A percentile compares a stretch with the other conserved stretches of the same genome.
These are phyloP conservation scores for Septoria petroselini DNA, from an alignment of 2,329 filamentous ascomycete genomes.

Conservation along the genomic window DNA sequence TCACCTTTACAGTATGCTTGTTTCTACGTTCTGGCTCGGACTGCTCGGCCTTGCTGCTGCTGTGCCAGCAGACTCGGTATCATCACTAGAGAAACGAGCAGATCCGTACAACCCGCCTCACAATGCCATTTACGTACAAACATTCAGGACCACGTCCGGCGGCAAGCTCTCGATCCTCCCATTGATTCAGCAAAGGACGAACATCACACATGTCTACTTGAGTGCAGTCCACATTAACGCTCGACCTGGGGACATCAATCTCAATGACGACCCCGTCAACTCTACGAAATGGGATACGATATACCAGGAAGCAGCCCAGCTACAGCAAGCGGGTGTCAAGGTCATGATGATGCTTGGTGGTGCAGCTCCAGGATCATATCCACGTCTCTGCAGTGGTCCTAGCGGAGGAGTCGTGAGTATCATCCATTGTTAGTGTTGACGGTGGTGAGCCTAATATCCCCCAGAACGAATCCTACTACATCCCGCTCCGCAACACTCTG, in stretches of 20 bases:
- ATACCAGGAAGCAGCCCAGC: constrained; percentile 30
- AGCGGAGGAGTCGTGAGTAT: constrained; percentile 21
- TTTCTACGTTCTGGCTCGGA: constrained; percentile 16
- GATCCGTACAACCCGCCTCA: constrained; percentile 22
- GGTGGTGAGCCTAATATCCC: constrained; percentile 6
- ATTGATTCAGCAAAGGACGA: constrained; percentile 28
- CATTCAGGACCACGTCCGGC: constrained; percentile 27
- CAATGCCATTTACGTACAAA: constrained; percentile 33
- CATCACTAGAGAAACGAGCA: constrained; percentile 14
- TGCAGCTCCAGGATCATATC: constrained; percentile 32
- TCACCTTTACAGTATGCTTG: constrained; percentile 11
- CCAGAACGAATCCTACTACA: constrained; percentile 31
- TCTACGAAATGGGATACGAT: constrained; percentile 24
- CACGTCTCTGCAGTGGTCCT: constrained; percentile 27
- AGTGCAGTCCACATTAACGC: constrained; percentile 34
- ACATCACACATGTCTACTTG: constrained; percentile 33
- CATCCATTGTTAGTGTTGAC: no score
- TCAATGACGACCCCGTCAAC: constrained; percentile 33
- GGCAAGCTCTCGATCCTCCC: constrained; percentile 31
- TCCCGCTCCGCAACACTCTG: constrained; percentile 31
- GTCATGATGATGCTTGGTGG: constrained; percentile 37
- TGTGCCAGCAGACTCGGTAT: constrained; percentile 12
- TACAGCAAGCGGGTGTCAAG: constrained; percentile 32
- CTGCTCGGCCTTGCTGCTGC: constrained; percentile 12
- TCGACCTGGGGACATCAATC: constrained; percentile 27